Conservation (phyloP, 768 basidiomycete genomes). For the Auricularia heimuer region DNA sequence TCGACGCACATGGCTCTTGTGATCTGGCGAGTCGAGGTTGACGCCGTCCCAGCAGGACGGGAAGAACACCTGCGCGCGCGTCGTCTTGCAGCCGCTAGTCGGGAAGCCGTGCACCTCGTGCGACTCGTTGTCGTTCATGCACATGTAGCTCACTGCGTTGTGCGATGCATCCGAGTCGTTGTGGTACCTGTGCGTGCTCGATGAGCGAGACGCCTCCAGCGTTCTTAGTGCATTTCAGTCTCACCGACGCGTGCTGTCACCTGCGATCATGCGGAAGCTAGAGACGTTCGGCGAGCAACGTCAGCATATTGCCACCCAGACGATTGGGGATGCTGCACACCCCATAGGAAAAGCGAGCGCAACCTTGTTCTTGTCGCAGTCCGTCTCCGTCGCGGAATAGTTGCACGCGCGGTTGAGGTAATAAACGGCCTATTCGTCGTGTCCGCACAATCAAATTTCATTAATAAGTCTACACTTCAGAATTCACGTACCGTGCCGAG, state of each 20-base stretch:
- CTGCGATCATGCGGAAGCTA: constrained; percentile 1
- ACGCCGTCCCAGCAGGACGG: constrained; percentile 18
- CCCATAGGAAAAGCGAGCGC: background rate
- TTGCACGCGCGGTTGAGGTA: background rate
- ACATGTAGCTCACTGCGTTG: background rate
- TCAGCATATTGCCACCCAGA: background rate
- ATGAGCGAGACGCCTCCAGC: no score
- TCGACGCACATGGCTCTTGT: constrained; percentile 10
- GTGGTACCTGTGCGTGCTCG: background rate
- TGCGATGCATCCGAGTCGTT: background rate
- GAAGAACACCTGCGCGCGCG: constrained; percentile 7
- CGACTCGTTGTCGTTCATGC: constrained; percentile 2
- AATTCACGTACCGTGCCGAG: background rate
- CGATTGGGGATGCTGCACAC: background rate
- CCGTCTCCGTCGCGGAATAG: background rate
- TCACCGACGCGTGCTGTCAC: background rate
- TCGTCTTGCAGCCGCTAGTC: background rate
- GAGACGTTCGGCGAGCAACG: background rate
- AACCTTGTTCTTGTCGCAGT: background rate
- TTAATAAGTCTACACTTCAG: no score
- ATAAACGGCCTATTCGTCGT: background rate
- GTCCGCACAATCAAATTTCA: no score
- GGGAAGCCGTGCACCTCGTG: constrained; percentile 1
- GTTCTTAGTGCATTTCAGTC: background rate
- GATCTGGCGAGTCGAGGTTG: constrained; percentile 15